Percentiles rank a stretch among this genome's conserved stretches.
These are phyloP conservation scores for Phaffia tasmanica DNA, from an alignment of 768 basidiomycete species.

Conservation along the genomic window DNA sequence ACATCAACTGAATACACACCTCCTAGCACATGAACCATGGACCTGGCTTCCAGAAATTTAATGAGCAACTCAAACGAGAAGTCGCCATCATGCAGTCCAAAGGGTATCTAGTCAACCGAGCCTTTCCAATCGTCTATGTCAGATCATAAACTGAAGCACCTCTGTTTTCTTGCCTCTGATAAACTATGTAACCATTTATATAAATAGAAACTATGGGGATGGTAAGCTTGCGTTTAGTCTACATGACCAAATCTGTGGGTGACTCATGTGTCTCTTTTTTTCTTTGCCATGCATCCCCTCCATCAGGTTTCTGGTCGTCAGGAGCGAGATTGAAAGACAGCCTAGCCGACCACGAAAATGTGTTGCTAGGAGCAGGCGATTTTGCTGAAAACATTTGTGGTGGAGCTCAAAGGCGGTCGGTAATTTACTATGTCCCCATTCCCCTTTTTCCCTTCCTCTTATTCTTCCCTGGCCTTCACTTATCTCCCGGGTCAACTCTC, in stretches of 20 bases:
- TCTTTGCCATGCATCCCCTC: not conserved
- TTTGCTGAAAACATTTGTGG: not conserved
- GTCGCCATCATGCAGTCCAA: not conserved
- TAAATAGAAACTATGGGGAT: constrained; percentile 3
- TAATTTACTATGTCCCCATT: not conserved
- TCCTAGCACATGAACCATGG: constrained; percentile 4
- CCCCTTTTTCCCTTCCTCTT: not conserved
- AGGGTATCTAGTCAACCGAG: too few species aligned
- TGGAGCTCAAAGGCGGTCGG: constrained; percentile 15
- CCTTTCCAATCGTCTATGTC: too few species aligned
- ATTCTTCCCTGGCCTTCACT: not conserved
- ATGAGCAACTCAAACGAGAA: not conserved
- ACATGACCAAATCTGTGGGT: too few species aligned
- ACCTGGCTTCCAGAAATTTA: constrained; percentile 9
- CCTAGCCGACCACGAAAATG: not conserved
- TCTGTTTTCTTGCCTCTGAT: too few species aligned
- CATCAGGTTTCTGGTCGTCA: constrained; percentile 1
- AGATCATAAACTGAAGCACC: too few species aligned
- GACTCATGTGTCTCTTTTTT: not conserved
- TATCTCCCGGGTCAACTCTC: not conserved
- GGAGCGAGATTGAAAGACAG: not conserved
- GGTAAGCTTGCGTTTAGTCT: too few species aligned
- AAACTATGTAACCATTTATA: too few species aligned
- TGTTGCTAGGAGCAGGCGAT: not conserved
- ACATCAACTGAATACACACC: too few species aligned